Percentiles rank a stretch among this genome's conserved stretches.
Evolutionary conservation across 371 early-diverging fungal species (phyloP).

Genomic region (Amoeboaphelidium protococcarum): DNA sequence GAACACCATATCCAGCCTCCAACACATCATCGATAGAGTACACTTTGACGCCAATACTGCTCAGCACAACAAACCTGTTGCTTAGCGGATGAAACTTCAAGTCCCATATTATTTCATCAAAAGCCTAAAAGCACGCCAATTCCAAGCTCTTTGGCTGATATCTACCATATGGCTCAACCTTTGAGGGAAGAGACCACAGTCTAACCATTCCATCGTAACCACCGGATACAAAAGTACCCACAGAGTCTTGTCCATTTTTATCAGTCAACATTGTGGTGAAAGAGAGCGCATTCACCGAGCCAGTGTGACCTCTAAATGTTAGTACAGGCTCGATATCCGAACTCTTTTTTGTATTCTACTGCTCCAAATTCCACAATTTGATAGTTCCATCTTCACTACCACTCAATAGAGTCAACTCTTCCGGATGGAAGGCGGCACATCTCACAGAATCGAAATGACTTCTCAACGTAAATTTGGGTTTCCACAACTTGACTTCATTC

Average conservation of each 20-base stretch:
- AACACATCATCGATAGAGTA: constrained; percentile 25
- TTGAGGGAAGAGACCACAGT: constrained; percentile 37
- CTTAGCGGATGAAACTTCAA: constrained; percentile 30
- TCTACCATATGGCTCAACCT: constrained; percentile 14
- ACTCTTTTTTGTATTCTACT: constrained; percentile 2
- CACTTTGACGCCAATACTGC: constrained; percentile 55
- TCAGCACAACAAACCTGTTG: constrained; percentile 34
- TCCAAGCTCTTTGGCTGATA: constrained; percentile 7
- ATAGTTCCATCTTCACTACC: constrained; percentile 62
- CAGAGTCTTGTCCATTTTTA: too few species aligned
- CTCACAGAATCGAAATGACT: constrained; percentile 58
- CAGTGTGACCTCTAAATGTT: constrained; percentile 54
- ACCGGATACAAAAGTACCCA: too few species aligned
- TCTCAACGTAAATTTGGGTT: constrained; percentile 23
- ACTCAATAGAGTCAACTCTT: constrained; percentile 27
- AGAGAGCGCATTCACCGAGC: constrained; percentile 32
- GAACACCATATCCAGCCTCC: constrained; percentile 8
- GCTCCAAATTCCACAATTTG: constrained; percentile 38
- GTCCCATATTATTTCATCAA: constrained; percentile 66
- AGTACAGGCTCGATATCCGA: constrained; percentile 34
- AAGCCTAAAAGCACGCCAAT: constrained; percentile 25
- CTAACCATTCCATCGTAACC: constrained; percentile 45
- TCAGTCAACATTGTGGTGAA: constrained; percentile 20
- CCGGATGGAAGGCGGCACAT: constrained; percentile 34
- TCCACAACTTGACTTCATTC: constrained; percentile 22